Percentiles rank a stretch among this genome's conserved stretches.
These are phyloP conservation scores for Chlorokybus atmophyticus DNA, from an alignment of 139 green algal species.

Conservation along the genomic window DNA sequence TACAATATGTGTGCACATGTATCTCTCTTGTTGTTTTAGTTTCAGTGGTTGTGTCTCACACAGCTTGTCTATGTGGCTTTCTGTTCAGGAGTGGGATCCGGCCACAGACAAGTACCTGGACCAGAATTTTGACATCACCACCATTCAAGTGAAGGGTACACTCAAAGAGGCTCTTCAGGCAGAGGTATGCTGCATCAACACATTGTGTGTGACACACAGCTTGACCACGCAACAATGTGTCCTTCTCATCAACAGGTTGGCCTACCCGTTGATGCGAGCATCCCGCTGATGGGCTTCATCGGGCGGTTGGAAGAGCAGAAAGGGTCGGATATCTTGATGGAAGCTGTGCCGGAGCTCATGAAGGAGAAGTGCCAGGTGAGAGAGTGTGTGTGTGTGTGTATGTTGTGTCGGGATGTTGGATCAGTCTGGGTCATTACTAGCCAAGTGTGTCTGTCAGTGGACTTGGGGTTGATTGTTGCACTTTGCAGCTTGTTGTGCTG, in stretches of 20 bases:
- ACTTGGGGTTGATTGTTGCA: not conserved
- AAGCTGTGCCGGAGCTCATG: conserved; percentile 64
- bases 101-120: conserved; percentile 86
- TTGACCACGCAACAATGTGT: too few relatives aligned
- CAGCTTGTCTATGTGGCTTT: too few relatives aligned
- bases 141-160: conserved; percentile 64
- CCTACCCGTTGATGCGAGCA: conserved; percentile 55
- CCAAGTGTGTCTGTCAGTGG: conserved; percentile 1
- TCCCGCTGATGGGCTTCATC: conserved; percentile 82
- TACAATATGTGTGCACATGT: too few relatives aligned
- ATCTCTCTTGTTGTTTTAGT: too few relatives aligned
- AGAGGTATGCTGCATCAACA: conserved; percentile 8
- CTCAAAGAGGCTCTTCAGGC: conserved; percentile 79
- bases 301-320: conserved; percentile 96
- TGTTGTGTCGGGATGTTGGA: too few relatives aligned
- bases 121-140: conserved; percentile 79
- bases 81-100: conserved; percentile 84
- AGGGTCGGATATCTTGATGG: conserved; percentile 90
- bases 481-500: conserved; percentile 70
- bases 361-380: conserved; percentile 24
- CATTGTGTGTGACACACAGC: conserved; percentile 8
- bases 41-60: too few relatives aligned
- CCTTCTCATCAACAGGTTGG: too few relatives aligned
- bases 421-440: too few relatives aligned
- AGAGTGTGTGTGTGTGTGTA: conserved; percentile 2